Evolutionary conservation across 495 filamentous ascomycete species (phyloP).

Genomic region (Stereocaulon alpinum): DNA sequence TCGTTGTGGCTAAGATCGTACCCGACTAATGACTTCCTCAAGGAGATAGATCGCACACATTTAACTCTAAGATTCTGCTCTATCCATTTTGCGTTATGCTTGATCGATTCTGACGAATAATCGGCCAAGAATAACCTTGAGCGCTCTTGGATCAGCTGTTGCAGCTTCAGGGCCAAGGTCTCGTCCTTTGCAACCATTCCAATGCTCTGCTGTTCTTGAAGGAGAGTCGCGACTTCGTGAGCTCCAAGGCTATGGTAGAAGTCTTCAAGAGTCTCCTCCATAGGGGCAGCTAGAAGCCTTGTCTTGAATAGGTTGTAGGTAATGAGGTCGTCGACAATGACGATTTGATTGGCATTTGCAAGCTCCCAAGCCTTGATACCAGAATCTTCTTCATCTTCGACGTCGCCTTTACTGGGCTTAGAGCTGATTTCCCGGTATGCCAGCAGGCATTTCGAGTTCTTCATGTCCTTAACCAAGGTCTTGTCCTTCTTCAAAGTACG

Average conservation of each 20-base stretch:
- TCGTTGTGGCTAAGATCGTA: conserved; percentile 55
- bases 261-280: conserved; percentile 74
- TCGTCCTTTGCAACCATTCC: conserved; percentile 45
- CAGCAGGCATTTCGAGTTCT: conserved; percentile 61
- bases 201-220: conserved; percentile 39
- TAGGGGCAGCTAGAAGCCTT: conserved; percentile 69
- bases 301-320: conserved; percentile 77
- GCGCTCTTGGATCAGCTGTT: conserved; percentile 73
- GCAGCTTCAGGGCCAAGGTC: conserved; percentile 44
- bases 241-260: conserved; percentile 59
- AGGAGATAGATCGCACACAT: conserved; percentile 59
- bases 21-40: conserved; percentile 62
- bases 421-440: conserved; percentile 61
- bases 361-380: conserved; percentile 70
- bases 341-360: conserved; percentile 54
- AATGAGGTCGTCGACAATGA: conserved; percentile 78
- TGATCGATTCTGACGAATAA: conserved; percentile 53
- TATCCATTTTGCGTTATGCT: conserved; percentile 78
- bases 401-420: conserved; percentile 28
- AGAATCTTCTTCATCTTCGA: conserved; percentile 57
- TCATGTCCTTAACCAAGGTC: conserved; percentile 64
- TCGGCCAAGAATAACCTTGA: conserved; percentile 81
- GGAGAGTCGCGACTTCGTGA: conserved; percentile 32
- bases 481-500: conserved; percentile 64
- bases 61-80: conserved; percentile 75